Base-by-base conservation (phyloP, 2,329 filamentous ascomycete species). In the Exophiala oligosperma region DNA sequence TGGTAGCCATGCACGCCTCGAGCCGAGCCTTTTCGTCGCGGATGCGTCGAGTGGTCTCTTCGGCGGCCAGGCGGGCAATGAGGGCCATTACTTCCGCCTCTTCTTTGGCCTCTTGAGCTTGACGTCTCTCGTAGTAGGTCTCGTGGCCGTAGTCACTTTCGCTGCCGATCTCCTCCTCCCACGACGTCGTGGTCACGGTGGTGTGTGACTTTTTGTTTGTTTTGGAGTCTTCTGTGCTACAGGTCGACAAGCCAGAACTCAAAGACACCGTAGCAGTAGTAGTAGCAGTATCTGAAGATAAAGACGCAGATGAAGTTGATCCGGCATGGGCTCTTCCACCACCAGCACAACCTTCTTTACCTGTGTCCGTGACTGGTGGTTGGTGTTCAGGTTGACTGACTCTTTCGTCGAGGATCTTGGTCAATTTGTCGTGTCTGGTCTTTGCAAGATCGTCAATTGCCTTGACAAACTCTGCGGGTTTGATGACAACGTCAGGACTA, bases 401-500 rank as follows among this genome's bases (percentile, higher is more conserved):
- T 9, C 44, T 49, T 6, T 23, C 44, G 24, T 53, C 56, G 6
- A 62, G 56, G 6, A 59, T 23, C 1, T 24, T 35, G 9, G 24
- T 46, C 29, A 60, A 55, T 3, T 48, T 52, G 32, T 24, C 32
- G 35, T 60, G 55, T 17, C 46, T 53, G 24, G 43, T 37, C 21
- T 24, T 37, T 17, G 55, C 57, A 35, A 43, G 28, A 4, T 54
- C 38, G 44, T 63, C 61, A 51, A 60, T 50, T 11, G 17, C n/a
- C 12, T 26, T 23, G 23, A 63, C 52, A 6, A 43, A 52, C 1
- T 37, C 26, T 14, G n/a, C 28, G 5, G 51, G 44, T 26, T 59
- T 53, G 32, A 60, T 32, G 24, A 58, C 49, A 26, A 60, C 41
- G 5, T 59, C 49, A 6, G 61, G 61, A 12, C 50, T 14, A 11